Conservation (phyloP, 225 moss, liverwort and hornwort species). For the Antitrichia curtipendula region DNA sequence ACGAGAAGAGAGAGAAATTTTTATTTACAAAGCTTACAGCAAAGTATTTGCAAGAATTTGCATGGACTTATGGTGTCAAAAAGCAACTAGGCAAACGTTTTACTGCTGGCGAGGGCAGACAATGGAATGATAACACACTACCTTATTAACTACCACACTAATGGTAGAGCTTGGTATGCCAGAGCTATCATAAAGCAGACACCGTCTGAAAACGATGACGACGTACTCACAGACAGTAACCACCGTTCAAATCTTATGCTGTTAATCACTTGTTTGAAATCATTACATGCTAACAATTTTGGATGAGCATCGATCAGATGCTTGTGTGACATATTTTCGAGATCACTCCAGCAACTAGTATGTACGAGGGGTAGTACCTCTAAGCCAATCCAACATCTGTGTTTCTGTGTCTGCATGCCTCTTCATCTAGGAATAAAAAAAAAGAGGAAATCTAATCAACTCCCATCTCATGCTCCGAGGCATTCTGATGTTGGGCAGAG, state of each 20-base stretch:
- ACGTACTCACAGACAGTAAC: not conserved
- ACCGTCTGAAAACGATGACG: not conserved
- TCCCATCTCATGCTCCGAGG: not conserved
- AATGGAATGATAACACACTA: not conserved
- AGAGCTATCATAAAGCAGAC: not conserved
- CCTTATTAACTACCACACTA: not conserved
- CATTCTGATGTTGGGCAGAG: constrained; percentile 1
- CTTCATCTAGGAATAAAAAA: not conserved
- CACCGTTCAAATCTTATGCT: not conserved
- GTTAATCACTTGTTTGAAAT: not conserved
- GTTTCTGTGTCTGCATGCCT: not conserved
- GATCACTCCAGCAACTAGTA: constrained; percentile 1
- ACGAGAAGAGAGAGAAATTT: not conserved
- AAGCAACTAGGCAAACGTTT: not conserved
- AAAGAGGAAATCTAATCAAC: not conserved
- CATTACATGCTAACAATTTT: constrained; percentile 8
- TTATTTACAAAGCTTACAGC: not conserved
- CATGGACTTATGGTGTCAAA: not conserved
- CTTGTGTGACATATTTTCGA: not conserved
- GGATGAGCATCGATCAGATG: constrained; percentile 12
- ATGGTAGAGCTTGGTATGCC: not conserved
- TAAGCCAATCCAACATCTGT: not conserved
- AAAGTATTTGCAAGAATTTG: not conserved
- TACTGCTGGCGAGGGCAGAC: not conserved
- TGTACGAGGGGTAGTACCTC: constrained; percentile 2